Percentiles rank a stretch among this genome's conserved stretches.
These are phyloP conservation scores for Annulohypoxylon truncatum DNA, from an alignment of 2,329 filamentous ascomycete genomes.

Conservation along the genomic window DNA sequence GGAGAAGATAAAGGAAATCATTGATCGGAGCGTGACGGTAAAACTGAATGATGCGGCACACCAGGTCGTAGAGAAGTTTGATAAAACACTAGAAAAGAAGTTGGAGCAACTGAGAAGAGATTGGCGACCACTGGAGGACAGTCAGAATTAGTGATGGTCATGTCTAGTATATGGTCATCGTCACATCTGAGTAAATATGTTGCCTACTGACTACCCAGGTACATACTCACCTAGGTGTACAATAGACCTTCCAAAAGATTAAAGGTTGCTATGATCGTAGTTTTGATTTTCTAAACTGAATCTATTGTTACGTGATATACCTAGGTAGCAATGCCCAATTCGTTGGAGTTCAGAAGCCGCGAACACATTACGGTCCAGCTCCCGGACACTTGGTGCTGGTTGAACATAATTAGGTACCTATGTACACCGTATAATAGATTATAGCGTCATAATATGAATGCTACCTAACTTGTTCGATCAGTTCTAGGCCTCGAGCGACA, in stretches of 20 bases:
- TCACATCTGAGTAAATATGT: neutral
- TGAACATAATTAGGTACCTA: neutral
- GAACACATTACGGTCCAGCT: neutral
- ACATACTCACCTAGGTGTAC: neutral
- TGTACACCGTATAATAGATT: conserved; percentile 8
- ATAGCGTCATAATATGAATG: neutral
- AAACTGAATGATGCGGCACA: conserved; percentile 3
- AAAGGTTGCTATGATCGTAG: too few relatives aligned
- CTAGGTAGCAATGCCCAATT: too few relatives aligned
- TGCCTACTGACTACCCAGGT: neutral
- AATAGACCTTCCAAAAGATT: too few relatives aligned
- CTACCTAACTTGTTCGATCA: neutral
- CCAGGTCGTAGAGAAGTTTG: neutral
- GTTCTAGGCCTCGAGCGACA: neutral
- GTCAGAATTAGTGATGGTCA: neutral
- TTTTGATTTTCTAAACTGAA: neutral
- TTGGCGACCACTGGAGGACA: neutral
- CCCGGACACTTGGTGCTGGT: neutral
- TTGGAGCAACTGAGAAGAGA: neutral
- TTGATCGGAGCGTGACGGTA: neutral
- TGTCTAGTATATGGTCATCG: neutral
- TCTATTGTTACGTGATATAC: neutral
- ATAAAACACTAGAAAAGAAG: neutral
- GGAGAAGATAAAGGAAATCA: conserved; percentile 8
- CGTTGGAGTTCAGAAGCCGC: too few relatives aligned